Conservation (phyloP, 345 rosid genomes). For the Syzygium jambos region DNA sequence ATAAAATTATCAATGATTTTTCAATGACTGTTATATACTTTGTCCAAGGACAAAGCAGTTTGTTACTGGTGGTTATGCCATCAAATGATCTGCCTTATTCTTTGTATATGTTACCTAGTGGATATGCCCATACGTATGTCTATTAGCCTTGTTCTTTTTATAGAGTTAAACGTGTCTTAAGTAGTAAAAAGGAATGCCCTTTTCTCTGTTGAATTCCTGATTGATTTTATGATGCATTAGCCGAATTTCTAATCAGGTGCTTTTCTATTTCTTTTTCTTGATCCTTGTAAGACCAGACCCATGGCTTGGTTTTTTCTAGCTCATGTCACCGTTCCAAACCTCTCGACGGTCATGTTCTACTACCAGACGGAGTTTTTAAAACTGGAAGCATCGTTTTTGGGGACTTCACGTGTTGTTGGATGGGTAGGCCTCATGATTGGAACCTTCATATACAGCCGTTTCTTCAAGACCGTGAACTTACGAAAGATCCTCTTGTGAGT, state of each 20-base stretch:
- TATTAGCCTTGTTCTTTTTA: not conserved
- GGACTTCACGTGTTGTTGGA: constrained; percentile 81
- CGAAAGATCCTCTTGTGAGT: constrained; percentile 73
- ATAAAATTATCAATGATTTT: not conserved
- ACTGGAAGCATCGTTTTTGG: constrained; percentile 81
- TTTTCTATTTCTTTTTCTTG: constrained; percentile 4
- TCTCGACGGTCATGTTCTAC: constrained; percentile 91
- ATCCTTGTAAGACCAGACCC: constrained; percentile 46
- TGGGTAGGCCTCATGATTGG: constrained; percentile 96
- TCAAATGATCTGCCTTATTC: not conserved
- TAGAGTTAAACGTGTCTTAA: not conserved
- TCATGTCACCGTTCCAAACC: constrained; percentile 77
- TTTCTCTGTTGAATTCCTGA: not conserved
- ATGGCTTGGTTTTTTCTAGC: constrained; percentile 98
- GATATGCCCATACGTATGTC: not conserved
- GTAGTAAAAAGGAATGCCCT: not conserved
- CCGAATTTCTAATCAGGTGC: not conserved
- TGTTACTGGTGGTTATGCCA: not conserved
- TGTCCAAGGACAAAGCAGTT: not conserved
- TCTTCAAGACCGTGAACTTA: constrained; percentile 67
- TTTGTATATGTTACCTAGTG: not conserved
- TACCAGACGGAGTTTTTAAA: constrained; percentile 88
- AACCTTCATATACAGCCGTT: constrained; percentile 61
- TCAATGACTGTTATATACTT: not conserved
- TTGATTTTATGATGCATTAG: not conserved